Percentiles rank a stretch among this genome's conserved stretches.
Evolutionary conservation across 2,329 filamentous ascomycete genomes (phyloP).

Genomic region (Aspergillus pseudoglaucus): DNA sequence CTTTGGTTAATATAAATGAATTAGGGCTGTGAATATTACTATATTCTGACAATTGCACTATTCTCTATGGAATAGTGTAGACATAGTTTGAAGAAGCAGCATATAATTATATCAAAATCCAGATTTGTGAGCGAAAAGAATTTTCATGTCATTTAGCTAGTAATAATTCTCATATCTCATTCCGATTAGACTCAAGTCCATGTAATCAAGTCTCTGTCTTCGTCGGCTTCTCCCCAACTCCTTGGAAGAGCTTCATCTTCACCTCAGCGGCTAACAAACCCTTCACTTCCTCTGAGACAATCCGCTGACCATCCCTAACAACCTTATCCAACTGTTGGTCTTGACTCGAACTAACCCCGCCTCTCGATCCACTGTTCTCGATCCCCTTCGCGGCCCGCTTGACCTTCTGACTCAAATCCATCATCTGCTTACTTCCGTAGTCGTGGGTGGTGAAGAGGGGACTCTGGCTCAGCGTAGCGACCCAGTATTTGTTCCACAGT

Average conservation of each 20-base stretch:
- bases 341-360: conserved; percentile 25
- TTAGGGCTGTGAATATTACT: no score
- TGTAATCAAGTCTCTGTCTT: conserved; percentile 10
- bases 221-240: conserved; percentile 25
- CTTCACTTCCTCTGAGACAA: conserved; percentile 49
- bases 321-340: conserved; percentile 48
- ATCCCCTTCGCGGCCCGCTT: conserved; percentile 52
- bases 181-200: neutral
- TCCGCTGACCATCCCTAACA: conserved; percentile 51
- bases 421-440: conserved; percentile 86
- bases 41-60: no score
- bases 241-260: conserved; percentile 47
- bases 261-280: conserved; percentile 44
- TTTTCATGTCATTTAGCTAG: no score
- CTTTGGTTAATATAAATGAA: no score
- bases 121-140: no score
- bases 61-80: no score
- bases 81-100: no score
- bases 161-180: no score
- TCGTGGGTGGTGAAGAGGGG: conserved; percentile 88
- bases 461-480: conserved; percentile 86
- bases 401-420: conserved; percentile 79
- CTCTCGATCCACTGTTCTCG: conserved; percentile 25
- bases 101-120: no score
- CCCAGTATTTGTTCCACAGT: conserved; percentile 96